Base-by-base conservation (phyloP, 2,329 filamentous ascomycete genomes). In the Aspergillus terreus region DNA sequence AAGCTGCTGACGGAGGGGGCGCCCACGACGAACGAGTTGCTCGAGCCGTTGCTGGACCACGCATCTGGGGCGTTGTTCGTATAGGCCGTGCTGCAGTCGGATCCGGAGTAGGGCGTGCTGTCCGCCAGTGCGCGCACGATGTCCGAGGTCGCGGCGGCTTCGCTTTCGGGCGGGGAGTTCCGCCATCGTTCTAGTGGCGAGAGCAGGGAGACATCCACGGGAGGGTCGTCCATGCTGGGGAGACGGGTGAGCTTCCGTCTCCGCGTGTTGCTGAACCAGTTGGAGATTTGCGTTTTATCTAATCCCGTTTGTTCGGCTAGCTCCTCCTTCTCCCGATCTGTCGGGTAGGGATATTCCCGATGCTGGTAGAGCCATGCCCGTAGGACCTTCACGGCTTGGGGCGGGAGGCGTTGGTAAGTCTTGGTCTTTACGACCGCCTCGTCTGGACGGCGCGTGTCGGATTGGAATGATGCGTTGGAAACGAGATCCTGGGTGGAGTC, bases 241-340 rank as follows among this genome's bases (percentile, higher is more conserved):
- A 36, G 42, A n/a, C 32, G 25, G 30, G 79, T 74, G 19, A 43
- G 14, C 46, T 43, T 57, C 52, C 90, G 81, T 50, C 90, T 83
- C 32, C 90, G 83, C 48, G 89, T 89, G 67, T 95, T 95, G 50
- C 90, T 90, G 42, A 95, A 82, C 90, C 90, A 95, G 67, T 94
- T 95, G 4, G 86, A 86, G 61, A 95, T 91, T 65, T 95, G 90
- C n/a, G 79, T 86, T 61, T 87, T 83, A 67, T 82, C 90, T 33
- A 95, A 77, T 7, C 89, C 88, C 0, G 90, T 95, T 63, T 87
- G 81, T 41, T 81, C 80, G 68, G 87, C 85, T 9, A 95, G 76
- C 52, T 82, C 80, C 56, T 89, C 86, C 64, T 91, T 92, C 65
- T 95, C 88, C 53, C 90, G 85, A 33, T 94, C 88, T 25, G 84